A percentile compares a stretch with the other conserved stretches of the same genome.
phyloP scores from a whole-genome alignment of 495 filamentous ascomycete genomes.

The Massariosphaeria phaeospora region DNA sequence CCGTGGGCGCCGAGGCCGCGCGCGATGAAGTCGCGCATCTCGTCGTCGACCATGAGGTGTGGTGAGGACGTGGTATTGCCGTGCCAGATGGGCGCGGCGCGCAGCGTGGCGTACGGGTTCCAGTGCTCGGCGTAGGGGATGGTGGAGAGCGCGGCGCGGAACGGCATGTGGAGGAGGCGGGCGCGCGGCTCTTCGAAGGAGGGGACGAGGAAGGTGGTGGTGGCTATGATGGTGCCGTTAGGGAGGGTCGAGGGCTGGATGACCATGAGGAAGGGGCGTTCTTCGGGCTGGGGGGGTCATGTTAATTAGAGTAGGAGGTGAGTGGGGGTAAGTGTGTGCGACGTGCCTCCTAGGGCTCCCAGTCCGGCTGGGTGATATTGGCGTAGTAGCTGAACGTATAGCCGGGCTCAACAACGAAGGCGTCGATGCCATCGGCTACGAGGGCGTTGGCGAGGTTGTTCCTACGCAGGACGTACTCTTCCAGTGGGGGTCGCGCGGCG shows the following conservation, averaged over 20 bases:
- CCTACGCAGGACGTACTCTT: slow-evolving; percentile 46
- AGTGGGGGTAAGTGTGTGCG: neutral
- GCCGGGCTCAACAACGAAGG: slow-evolving; percentile 52
- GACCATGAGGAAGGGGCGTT: slow-evolving; percentile 54
- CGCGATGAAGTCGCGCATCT: slow-evolving; percentile 54
- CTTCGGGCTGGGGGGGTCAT: slow-evolving; percentile 43
- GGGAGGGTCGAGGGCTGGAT: slow-evolving; percentile 40
- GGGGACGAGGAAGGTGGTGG: slow-evolving; percentile 49
- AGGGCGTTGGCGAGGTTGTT: slow-evolving; percentile 48
- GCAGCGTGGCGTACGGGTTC: slow-evolving; percentile 50
- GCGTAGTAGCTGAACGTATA: slow-evolving; percentile 57
- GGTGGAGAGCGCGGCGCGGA: slow-evolving; percentile 43
- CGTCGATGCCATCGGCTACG: slow-evolving; percentile 43
- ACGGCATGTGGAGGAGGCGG: slow-evolving; percentile 50
- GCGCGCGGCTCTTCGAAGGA: slow-evolving; percentile 53
- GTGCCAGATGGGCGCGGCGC: slow-evolving; percentile 24
- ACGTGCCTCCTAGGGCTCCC: slow-evolving; percentile 51
- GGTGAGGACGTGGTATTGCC: slow-evolving; percentile 27
- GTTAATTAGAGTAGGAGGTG: neutral
- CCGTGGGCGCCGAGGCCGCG: slow-evolving; percentile 46
- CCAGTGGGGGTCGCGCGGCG: slow-evolving; percentile 40
- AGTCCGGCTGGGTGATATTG: slow-evolving; percentile 52
- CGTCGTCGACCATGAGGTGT: slow-evolving; percentile 53
- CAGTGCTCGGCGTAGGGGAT: slow-evolving; percentile 55
- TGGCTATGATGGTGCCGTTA: slow-evolving; percentile 43